Base-by-base conservation (phyloP, 768 basidiomycete species). In the Boletus pseudopeckii region DNA sequence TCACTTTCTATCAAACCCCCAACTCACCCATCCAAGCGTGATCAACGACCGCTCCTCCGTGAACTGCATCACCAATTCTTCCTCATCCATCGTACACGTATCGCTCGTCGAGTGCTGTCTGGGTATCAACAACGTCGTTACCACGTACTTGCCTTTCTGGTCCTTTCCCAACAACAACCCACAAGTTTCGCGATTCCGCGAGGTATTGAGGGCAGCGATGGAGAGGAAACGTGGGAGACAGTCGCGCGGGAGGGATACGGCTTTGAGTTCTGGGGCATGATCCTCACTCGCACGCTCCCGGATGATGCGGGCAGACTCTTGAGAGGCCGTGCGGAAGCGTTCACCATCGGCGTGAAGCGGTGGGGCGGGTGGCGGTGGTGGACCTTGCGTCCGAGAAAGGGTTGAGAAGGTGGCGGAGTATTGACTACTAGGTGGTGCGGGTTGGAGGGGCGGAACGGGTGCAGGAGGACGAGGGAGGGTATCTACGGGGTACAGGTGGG, bases 61-160 rank as follows among this genome's bases (percentile, higher is more conserved):
- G 66, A 95, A 92, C 60, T 83, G 81, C 71, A 93, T 72, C 7
- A 93, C 90, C 43, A 91, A 73, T 66, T 95, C 92, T 62, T 95
- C 93, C 65, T 88, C 85, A 49, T 91, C 86, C 88, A 93, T 95
- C 32, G 85, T 84, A 69, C 93, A 96, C n/a, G 91, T 92, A 72
- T 96, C 91, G 53, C 86, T 84, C 57, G 91, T 92, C 54, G 89
- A 86, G 53, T 84, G 85, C 64, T 96, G 93, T 69, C 82, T 88
- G n/a, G 93, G 93, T 17, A 96, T 85, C 64, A 96, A 71, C 64
- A 96, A 68, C 45, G 86, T 88, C 51, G 90, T 85, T n/a, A 94
- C 89, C 3, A 81, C 70, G 61, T 73, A 92, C 67, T 80, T 83
- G 63, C 75, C 76, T 28, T 81, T 82, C 51, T 73, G 68, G 53